Base-by-base conservation (phyloP, 2,329 filamentous ascomycete species). In the Colletotrichum zoysiae region DNA sequence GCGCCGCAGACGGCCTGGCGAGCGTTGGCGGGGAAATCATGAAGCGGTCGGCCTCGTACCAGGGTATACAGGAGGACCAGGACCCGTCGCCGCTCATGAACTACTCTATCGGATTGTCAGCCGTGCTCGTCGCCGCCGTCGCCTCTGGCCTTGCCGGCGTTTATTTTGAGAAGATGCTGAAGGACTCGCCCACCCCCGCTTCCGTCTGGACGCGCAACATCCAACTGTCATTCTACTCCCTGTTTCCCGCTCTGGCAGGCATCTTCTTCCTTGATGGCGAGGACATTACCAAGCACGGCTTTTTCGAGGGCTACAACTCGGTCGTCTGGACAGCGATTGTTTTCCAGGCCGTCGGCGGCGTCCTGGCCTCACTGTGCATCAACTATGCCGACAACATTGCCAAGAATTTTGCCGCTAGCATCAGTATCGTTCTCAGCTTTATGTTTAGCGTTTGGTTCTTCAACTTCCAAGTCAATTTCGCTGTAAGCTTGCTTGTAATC, bases 261-360 rank as follows among this genome's bases (percentile, higher is more conserved):
- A 92, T 98, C 7, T 83, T 97, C 3, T 93, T 93, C 83, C 93
- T 94, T 74, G 96, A 99, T 76, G 96, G 95, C 35, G 89, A 91
- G 73, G 91, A 93, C 51, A 95, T 99, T 74, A 88, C 91, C 35
- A 90, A 92, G 80, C 90, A 93, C 74, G 96, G 96, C 16, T 97
- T 98, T 82, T 98, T 99, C 76, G 92, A 93, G 69, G 96, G 96
- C 3, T 99, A 98, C 83, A 98, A 97, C 79, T 92, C 90, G 86
- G 87, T 95, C 26, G 95, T 98, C 3, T 98, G 95, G 95, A 86
- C 90, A 6, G 93, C 95, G 5, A 93, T 98, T 76, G 79, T 90
- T 7, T 88, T 96, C 71, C 96, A 99, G 80, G 93, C 95, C 0
- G 83, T 91, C 46, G 95, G 95, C 42, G 96, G 95, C 33, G 88